Percentiles rank a stretch among this genome's conserved stretches.
phyloP scores from a whole-genome alignment of 495 filamentous ascomycete genomes.

The Podospora pseudocomata region DNA sequence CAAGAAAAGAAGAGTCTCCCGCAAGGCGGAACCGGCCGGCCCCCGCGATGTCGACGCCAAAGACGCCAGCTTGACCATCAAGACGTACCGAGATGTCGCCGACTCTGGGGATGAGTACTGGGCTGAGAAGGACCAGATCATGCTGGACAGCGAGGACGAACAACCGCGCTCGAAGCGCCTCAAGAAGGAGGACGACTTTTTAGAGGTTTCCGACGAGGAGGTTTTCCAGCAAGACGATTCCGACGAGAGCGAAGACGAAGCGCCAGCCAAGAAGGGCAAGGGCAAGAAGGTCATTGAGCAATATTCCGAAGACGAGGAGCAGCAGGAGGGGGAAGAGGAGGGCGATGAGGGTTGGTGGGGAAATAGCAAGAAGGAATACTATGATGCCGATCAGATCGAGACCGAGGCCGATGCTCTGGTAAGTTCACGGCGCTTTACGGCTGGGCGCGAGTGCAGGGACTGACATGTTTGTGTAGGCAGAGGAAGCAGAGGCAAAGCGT shows the following conservation, averaged over 20 bases:
- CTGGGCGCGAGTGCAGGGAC: neutral
- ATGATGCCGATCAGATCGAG: slow-evolving; percentile 83
- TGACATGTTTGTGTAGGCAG: slow-evolving; percentile 46
- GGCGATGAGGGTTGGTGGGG: slow-evolving; percentile 82
- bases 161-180: slow-evolving; percentile 71
- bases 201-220: slow-evolving; percentile 84
- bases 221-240: slow-evolving; percentile 57
- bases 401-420: slow-evolving; percentile 81
- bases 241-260: slow-evolving; percentile 35
- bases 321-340: slow-evolving; percentile 58
- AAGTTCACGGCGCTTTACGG: slow-evolving; percentile 3
- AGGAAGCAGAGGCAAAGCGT: slow-evolving; percentile 83
- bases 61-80: slow-evolving; percentile 57
- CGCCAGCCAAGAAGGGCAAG: slow-evolving; percentile 18
- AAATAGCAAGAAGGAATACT: slow-evolving; percentile 82
- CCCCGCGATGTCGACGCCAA: slow-evolving; percentile 50
- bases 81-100: slow-evolving; percentile 78
- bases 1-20: slow-evolving; percentile 74
- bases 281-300: slow-evolving; percentile 35
- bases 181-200: slow-evolving; percentile 57
- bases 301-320: slow-evolving; percentile 40
- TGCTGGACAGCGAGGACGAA: slow-evolving; percentile 79
- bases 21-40: slow-evolving; percentile 38
- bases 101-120: slow-evolving; percentile 92
- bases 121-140: slow-evolving; percentile 73